Evolutionary conservation across 2,329 filamentous ascomycete genomes (phyloP).

Genomic region (Cladosporium sp.): DNA sequence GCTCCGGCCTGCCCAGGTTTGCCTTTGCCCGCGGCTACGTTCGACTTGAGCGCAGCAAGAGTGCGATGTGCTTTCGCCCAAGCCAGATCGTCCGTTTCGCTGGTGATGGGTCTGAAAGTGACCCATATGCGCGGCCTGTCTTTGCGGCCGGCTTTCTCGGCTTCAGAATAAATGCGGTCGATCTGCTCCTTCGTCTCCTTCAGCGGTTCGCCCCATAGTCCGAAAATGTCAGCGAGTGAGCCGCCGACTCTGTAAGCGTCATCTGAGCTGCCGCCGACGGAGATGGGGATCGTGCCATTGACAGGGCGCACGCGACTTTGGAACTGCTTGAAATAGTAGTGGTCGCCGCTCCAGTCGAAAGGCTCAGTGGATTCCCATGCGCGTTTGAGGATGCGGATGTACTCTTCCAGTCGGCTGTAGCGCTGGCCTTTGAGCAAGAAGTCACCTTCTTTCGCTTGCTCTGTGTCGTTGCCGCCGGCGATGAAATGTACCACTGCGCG

Average conservation of each 20-base stretch:
- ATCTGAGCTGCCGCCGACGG: constrained; percentile 56
- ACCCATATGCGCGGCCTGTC: constrained; percentile 61
- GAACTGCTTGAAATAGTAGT: constrained; percentile 58
- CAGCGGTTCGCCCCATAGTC: constrained; percentile 60
- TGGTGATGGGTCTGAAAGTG: constrained; percentile 58
- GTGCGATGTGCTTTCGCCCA: constrained; percentile 58
- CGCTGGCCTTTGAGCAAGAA: constrained; percentile 56
- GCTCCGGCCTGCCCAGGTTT: constrained; percentile 28
- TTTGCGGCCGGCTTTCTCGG: constrained; percentile 49
- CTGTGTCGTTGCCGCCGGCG: constrained; percentile 56
- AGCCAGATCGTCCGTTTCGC: constrained; percentile 59
- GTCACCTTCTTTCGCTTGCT: constrained; percentile 59
- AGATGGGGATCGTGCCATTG: constrained; percentile 54
- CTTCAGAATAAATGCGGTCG: constrained; percentile 56
- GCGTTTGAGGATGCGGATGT: constrained; percentile 57
- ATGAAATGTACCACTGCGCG: constrained; percentile 61
- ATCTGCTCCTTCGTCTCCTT: constrained; percentile 63
- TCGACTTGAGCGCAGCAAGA: constrained; percentile 48
- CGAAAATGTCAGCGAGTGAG: constrained; percentile 57
- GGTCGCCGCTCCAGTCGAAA: constrained; percentile 59
- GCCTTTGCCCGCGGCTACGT: constrained; percentile 29
- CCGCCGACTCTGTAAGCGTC: constrained; percentile 59
- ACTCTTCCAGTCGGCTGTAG: constrained; percentile 57
- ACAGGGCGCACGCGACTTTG: constrained; percentile 51
- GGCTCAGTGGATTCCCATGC: constrained; percentile 55